phyloP scores from a whole-genome alignment of 768 basidiomycete genomes.

The Tulasnella sp. region DNA sequence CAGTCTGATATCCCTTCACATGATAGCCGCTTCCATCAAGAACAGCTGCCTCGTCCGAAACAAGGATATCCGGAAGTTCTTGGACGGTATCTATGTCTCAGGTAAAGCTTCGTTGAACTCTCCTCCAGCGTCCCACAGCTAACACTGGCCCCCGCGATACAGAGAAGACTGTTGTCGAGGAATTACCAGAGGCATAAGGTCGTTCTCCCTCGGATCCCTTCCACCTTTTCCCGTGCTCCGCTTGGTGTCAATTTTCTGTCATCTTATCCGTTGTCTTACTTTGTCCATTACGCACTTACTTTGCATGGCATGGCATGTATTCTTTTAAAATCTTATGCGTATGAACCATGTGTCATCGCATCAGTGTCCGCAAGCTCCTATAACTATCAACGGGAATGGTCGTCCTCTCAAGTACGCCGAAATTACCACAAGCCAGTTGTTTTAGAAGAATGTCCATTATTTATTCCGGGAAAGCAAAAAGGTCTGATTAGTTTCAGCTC shows the following conservation, averaged over 20 bases:
- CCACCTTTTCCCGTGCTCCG: background rate
- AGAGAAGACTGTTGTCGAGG: conserved; percentile 30
- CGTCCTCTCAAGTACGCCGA: background rate
- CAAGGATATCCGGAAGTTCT: conserved; percentile 99
- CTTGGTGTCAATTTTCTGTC: background rate
- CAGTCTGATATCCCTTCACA: background rate
- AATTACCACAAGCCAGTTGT: background rate
- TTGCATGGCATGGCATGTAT: conserved; percentile 25
- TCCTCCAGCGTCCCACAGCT: background rate
- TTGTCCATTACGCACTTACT: conserved; percentile 1
- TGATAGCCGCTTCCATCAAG: conserved; percentile 89
- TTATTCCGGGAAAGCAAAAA: background rate
- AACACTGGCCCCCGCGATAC: background rate
- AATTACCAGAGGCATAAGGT: conserved; percentile 4
- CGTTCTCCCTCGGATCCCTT: background rate
- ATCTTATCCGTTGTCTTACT: conserved; percentile 20
- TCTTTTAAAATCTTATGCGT: conserved; percentile 12
- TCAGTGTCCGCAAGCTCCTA: background rate
- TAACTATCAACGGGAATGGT: background rate
- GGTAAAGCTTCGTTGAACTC: conserved; percentile 50
- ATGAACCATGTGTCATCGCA: conserved; percentile 22
- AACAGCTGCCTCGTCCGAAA: conserved; percentile 95
- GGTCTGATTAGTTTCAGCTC: background rate
- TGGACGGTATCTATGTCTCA: conserved; percentile 90
- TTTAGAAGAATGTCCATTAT: background rate